phyloP scores from a whole-genome alignment of 1,284 basidiomycete species.

The Ustilago cynodontis region DNA sequence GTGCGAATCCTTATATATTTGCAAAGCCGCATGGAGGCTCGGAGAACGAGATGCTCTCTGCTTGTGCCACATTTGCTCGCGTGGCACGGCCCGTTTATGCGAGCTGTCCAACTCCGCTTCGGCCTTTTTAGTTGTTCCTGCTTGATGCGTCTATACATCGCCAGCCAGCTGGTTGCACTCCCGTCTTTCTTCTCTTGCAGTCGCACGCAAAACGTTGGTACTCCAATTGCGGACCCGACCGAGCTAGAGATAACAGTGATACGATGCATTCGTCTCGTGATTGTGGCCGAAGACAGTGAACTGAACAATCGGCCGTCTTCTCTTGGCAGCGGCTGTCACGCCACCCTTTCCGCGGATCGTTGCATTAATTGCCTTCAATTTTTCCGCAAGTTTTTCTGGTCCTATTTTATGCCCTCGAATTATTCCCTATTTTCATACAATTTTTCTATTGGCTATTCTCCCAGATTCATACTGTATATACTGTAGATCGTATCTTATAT shows the following conservation, averaged over 20 bases:
- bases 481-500: no score
- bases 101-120: slow-evolving; percentile 32
- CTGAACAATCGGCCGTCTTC: background rate
- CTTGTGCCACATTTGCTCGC: background rate
- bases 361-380: no score
- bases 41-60: background rate
- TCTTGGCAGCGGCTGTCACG: no score
- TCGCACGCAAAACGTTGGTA: background rate
- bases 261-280: background rate
- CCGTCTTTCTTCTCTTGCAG: background rate
- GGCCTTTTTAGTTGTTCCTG: slow-evolving; percentile 12
- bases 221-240: background rate
- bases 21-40: background rate
- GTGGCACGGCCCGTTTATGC: slow-evolving; percentile 4
- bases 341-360: no score
- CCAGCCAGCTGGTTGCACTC: background rate
- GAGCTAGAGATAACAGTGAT: background rate
- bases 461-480: no score
- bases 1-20: background rate
- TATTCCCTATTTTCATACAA: no score
- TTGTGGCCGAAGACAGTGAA: background rate
- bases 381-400: no score
- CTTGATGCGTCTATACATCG: slow-evolving; percentile 5
- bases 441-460: no score
- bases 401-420: no score